phyloP scores from a whole-genome alignment of 1,139 yeast genomes.

The Hyphopichia pseudoburtonii region DNA sequence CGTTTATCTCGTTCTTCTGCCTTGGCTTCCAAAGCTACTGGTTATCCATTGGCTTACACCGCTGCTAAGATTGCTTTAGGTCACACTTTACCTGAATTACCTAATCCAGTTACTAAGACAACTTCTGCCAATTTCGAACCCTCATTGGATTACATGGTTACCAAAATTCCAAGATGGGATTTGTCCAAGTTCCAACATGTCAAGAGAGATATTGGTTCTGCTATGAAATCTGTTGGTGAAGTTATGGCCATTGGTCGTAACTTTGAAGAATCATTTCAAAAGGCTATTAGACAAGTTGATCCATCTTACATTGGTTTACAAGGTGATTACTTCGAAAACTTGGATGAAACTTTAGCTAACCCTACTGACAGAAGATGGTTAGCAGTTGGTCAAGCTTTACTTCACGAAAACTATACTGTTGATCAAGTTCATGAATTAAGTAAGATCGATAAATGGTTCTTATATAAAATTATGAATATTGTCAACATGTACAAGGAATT shows the following conservation, averaged over 20 bases:
- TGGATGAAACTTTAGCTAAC: slow-evolving; percentile 76
- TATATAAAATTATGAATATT: slow-evolving; percentile 86
- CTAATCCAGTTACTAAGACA: slow-evolving; percentile 90
- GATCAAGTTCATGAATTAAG: slow-evolving; percentile 88
- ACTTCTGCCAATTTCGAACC: slow-evolving; percentile 99
- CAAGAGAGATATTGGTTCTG: slow-evolving; percentile 87
- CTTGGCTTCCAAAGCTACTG: slow-evolving; percentile 97
- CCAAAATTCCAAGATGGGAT: slow-evolving; percentile 99
- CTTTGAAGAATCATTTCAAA: slow-evolving; percentile 96
- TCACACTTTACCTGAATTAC: slow-evolving; percentile 88
- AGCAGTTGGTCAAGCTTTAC: slow-evolving; percentile 95
- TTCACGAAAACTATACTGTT: slow-evolving; percentile 86
- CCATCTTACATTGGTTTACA: slow-evolving; percentile 91
- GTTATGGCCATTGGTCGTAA: slow-evolving; percentile 98
- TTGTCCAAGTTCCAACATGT: slow-evolving; percentile 94
- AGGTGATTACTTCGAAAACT: slow-evolving; percentile 77
- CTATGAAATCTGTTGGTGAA: slow-evolving; percentile 99
- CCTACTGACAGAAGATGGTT: slow-evolving; percentile 98
- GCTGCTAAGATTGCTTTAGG: slow-evolving; percentile 97
- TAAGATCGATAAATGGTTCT: slow-evolving; percentile 95
- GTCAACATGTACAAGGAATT: slow-evolving; percentile 84
- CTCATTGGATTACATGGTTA: slow-evolving; percentile 94
- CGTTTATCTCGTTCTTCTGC: slow-evolving; percentile 98
- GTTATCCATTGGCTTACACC: slow-evolving; percentile 96
- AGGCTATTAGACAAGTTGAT: slow-evolving; percentile 96